Conservation (phyloP, 2,329 filamentous ascomycete species). For the Colletotrichum eleusines region DNA sequence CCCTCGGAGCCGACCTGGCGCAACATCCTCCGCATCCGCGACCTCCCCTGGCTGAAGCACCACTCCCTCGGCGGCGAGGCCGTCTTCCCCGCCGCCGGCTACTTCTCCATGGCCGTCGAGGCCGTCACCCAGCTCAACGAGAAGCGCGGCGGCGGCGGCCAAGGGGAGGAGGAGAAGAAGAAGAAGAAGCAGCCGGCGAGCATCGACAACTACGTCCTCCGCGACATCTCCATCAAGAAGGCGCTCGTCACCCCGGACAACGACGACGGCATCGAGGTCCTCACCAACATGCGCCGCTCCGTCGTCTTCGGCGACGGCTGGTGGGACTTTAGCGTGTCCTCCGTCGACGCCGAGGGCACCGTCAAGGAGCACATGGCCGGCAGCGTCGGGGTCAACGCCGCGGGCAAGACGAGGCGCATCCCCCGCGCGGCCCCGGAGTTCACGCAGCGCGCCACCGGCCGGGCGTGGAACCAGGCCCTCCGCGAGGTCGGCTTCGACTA, state of each 20-base stretch:
- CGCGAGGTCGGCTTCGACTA: slow-evolving; percentile 54
- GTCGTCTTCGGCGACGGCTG: slow-evolving; percentile 33
- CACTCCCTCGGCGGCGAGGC: slow-evolving; percentile 44
- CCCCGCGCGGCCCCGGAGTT: not conserved
- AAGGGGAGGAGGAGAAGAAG: too few species aligned
- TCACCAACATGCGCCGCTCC: not conserved
- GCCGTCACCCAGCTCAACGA: too few species aligned
- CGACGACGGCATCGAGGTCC: slow-evolving; percentile 47
- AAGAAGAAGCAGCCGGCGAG: too few species aligned
- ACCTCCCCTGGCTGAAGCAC: slow-evolving; percentile 50
- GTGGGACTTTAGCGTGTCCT: slow-evolving; percentile 50
- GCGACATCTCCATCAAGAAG: slow-evolving; percentile 48
- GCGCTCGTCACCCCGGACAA: slow-evolving; percentile 48
- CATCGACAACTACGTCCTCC: slow-evolving; percentile 43
- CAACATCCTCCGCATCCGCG: slow-evolving; percentile 35
- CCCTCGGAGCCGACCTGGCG: slow-evolving; percentile 40
- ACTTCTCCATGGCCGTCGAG: slow-evolving; percentile 45
- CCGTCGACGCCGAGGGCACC: slow-evolving; percentile 39
- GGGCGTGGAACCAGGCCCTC: slow-evolving; percentile 48
- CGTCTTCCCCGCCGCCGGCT: slow-evolving; percentile 55
- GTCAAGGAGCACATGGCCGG: slow-evolving; percentile 48
- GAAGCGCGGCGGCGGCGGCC: too few species aligned
- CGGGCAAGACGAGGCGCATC: not conserved
- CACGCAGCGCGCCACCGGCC: slow-evolving; percentile 46
- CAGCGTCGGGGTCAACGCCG: slow-evolving; percentile 45